These are phyloP conservation scores for Fonsecaea erecta DNA, from an alignment of 2,329 filamentous ascomycete genomes.

Conservation along the genomic window DNA sequence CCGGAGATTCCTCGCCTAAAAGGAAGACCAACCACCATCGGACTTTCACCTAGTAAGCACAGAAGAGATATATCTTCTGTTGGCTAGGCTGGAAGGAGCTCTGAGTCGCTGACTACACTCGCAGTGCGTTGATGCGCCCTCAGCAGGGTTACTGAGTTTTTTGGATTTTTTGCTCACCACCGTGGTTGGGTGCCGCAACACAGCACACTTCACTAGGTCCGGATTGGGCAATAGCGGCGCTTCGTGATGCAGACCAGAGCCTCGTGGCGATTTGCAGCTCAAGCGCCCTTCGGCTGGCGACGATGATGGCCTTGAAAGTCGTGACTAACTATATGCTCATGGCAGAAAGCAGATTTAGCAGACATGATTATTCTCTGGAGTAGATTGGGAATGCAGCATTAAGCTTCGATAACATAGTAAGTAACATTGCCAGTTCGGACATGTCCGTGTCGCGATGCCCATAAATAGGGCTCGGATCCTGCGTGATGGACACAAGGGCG, in stretches of 20 bases:
- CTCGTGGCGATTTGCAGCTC: neutral
- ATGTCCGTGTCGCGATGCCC: neutral
- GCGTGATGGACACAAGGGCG: neutral
- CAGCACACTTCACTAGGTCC: neutral
- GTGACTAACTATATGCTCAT: slow-evolving; percentile 27
- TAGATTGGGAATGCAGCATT: neutral
- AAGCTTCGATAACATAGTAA: neutral
- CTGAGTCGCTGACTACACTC: too few relatives aligned
- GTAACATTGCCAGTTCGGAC: slow-evolving; percentile 2
- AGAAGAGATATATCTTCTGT: too few relatives aligned
- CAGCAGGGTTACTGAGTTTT: too few relatives aligned
- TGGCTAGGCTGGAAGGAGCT: too few relatives aligned
- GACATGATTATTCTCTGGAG: neutral
- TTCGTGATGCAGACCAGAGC: neutral
- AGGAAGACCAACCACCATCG: too few relatives aligned
- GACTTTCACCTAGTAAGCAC: too few relatives aligned
- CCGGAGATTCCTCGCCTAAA: too few relatives aligned
- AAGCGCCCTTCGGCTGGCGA: neutral
- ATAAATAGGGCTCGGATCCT: neutral
- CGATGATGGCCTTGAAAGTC: neutral
- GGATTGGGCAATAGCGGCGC: neutral
- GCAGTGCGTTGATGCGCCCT: too few relatives aligned
- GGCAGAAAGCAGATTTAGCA: neutral
- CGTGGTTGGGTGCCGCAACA: too few relatives aligned
- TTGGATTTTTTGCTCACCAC: too few relatives aligned